Evolutionary conservation across 2,329 filamentous ascomycete genomes (phyloP).

Genomic region (Sarocladium strictum): DNA sequence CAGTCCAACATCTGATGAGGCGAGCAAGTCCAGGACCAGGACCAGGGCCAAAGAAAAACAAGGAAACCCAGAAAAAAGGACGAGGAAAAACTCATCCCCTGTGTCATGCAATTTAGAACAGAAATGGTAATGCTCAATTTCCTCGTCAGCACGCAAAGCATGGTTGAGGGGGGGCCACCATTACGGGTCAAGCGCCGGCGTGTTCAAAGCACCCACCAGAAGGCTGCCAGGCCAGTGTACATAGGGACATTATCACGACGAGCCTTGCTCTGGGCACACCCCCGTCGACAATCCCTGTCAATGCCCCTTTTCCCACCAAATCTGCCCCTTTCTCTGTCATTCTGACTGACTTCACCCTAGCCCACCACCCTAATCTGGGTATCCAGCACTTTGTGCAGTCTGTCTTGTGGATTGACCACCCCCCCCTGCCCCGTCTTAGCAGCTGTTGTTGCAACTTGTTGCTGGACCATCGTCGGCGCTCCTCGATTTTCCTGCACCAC

Average conservation of each 20-base stretch:
- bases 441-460: background rate
- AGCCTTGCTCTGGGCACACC: background rate
- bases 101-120: conserved; percentile 4
- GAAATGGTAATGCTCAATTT: background rate
- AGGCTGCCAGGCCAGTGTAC: too few species aligned
- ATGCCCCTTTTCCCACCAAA: background rate
- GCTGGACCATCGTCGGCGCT: background rate
- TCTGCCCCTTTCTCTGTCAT: background rate
- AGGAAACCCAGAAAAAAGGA: background rate
- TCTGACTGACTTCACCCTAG: background rate
- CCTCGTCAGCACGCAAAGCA: background rate
- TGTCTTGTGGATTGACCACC: background rate
- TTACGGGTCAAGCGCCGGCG: background rate
- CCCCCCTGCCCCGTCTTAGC: too few species aligned
- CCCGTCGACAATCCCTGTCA: background rate
- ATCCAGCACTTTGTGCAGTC: too few species aligned
- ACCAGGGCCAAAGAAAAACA: background rate
- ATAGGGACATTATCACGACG: too few species aligned
- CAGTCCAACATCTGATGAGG: too few species aligned
- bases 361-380: background rate
- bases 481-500: background rate
- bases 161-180: background rate
- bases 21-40: too few species aligned
- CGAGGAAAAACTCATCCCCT: background rate
- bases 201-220: too few species aligned